A percentile compares a stretch with the other conserved stretches of the same genome.
phyloP scores from a whole-genome alignment of 306 rosid species.

The Quercus cerris region DNA sequence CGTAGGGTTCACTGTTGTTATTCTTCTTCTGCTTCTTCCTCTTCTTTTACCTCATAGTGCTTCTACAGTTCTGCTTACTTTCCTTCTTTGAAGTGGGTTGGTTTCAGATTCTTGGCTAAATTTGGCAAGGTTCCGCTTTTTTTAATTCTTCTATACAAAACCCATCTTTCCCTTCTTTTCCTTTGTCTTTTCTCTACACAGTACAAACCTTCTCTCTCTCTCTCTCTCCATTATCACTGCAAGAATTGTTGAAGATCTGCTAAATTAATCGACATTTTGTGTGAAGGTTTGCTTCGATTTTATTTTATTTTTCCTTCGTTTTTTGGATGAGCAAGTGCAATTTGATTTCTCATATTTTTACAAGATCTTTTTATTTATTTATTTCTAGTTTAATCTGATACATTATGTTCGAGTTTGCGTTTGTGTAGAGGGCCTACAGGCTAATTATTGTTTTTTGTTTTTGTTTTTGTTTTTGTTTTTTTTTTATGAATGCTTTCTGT shows the following conservation, averaged over 20 bases:
- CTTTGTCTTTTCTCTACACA: background rate
- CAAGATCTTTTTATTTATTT: background rate
- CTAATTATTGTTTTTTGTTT: background rate
- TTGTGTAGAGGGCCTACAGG: background rate
- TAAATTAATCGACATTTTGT: background rate
- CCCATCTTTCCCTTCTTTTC: background rate
- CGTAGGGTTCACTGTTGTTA: background rate
- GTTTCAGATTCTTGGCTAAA: background rate
- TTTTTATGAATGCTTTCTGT: background rate
- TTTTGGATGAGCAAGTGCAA: background rate
- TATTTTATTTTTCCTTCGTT: background rate
- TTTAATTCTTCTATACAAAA: background rate
- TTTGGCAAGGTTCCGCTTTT: background rate
- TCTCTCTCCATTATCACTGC: background rate
- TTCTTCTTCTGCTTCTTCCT: background rate
- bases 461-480: background rate
- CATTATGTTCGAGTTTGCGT: background rate
- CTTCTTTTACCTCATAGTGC: too few species aligned
- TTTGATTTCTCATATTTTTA: background rate
- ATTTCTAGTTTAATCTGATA: background rate
- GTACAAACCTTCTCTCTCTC: background rate
- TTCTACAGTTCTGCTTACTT: background rate
- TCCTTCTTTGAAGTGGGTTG: background rate
- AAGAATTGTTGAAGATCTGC: background rate
- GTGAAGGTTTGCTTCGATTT: background rate